Conservation (phyloP, 352 stramenopile genomes). For the Globisporangium echinulatum region DNA sequence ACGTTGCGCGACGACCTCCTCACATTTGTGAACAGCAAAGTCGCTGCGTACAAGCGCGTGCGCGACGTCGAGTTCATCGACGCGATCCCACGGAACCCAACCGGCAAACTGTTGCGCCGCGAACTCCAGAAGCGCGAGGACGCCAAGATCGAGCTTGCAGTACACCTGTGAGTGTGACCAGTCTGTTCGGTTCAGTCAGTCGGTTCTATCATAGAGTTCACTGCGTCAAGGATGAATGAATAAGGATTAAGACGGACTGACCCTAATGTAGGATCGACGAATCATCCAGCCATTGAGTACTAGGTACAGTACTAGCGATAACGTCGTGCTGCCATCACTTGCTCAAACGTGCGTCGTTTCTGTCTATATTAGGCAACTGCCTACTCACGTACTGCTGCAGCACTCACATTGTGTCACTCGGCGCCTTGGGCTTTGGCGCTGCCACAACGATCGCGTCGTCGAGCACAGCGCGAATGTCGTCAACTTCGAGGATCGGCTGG, state of each 20-base stretch:
- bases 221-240: too few relatives aligned
- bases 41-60: conserved; percentile 86
- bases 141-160: not conserved
- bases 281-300: too few relatives aligned
- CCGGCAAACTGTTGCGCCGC: conserved; percentile 87
- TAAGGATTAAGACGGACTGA: too few relatives aligned
- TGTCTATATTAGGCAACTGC: too few relatives aligned
- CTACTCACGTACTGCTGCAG: too few relatives aligned
- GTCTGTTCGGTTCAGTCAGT: too few relatives aligned
- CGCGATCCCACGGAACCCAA: conserved; percentile 81
- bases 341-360: too few relatives aligned
- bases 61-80: conserved; percentile 84
- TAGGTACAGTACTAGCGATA: too few relatives aligned
- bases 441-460: conserved; percentile 33
- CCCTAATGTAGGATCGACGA: too few relatives aligned
- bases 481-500: conserved; percentile 43
- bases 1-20: conserved; percentile 21
- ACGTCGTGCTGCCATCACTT: too few relatives aligned
- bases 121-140: conserved; percentile 49
- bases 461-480: conserved; percentile 53
- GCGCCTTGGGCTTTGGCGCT: not conserved
- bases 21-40: conserved; percentile 70
- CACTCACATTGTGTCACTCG: not conserved
- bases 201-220: too few relatives aligned
- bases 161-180: too few relatives aligned